Evolutionary conservation across 352 stramenopile genomes (phyloP).

Genomic region (Globisporangium irregulare): DNA sequence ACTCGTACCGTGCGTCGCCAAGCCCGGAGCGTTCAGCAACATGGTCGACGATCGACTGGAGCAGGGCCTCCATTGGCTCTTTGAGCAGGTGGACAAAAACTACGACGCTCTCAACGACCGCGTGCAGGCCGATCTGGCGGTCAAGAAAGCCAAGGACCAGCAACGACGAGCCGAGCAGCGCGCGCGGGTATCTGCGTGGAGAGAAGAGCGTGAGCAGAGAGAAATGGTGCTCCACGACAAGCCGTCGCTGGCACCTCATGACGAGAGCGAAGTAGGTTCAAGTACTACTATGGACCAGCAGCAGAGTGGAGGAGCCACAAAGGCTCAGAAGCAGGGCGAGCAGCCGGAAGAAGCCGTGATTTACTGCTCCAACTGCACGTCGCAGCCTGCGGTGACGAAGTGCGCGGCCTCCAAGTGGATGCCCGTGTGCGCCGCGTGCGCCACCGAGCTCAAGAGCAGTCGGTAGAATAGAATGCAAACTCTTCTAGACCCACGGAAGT

Average conservation of each 20-base stretch:
- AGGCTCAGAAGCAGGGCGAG: conserved; percentile 13
- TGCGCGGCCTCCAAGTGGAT: conserved; percentile 85
- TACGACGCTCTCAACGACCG: conserved; percentile 48
- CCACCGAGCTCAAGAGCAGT: conserved; percentile 40
- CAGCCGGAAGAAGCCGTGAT: conserved; percentile 44
- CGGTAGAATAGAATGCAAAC: conserved; percentile 13
- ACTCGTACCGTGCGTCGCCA: conserved; percentile 56
- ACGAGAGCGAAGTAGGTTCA: not conserved
- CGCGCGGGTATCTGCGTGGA: conserved; percentile 56
- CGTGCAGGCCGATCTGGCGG: conserved; percentile 41
- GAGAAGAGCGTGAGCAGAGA: conserved; percentile 65
- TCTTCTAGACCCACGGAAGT: not conserved
- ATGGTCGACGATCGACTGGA: conserved; percentile 66
- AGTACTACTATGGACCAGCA: not conserved
- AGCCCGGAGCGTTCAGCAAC: conserved; percentile 45
- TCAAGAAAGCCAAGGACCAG: conserved; percentile 61
- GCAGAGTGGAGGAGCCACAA: not conserved
- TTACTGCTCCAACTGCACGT: conserved; percentile 62
- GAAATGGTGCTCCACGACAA: conserved; percentile 68
- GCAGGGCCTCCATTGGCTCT: conserved; percentile 64
- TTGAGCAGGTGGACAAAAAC: conserved; percentile 53
- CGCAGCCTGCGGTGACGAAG: conserved; percentile 58
- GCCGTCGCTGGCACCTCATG: not conserved
- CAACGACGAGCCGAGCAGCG: conserved; percentile 59
- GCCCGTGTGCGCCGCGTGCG: conserved; percentile 69